Evolutionary conservation across 1,284 basidiomycete genomes (phyloP).

Genomic region (Melampsora occidentalis): DNA sequence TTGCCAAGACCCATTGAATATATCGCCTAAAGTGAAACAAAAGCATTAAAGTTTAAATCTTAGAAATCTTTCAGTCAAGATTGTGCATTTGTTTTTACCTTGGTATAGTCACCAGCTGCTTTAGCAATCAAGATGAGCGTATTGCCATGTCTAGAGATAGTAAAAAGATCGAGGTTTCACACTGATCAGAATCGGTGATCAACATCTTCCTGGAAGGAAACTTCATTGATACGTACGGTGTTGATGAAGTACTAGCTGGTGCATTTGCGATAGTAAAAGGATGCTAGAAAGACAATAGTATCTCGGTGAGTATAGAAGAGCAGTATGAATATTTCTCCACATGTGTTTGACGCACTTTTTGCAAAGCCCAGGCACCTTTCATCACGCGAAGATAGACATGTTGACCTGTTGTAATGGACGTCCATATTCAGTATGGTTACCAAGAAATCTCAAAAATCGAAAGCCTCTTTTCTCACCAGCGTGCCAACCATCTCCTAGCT

Average conservation of each 20-base stretch:
- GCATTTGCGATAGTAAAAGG: conserved; percentile 36
- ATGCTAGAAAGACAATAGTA: conserved; percentile 5
- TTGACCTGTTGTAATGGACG: conserved; percentile 1
- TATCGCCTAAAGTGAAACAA: not conserved
- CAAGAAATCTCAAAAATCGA: not conserved
- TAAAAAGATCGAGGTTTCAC: not conserved
- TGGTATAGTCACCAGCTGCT: conserved; percentile 22
- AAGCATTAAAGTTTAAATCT: not conserved
- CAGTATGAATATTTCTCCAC: not conserved
- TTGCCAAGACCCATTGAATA: not conserved
- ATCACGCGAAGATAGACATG: conserved; percentile 29
- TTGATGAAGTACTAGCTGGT: conserved; percentile 10
- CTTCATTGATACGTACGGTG: not conserved
- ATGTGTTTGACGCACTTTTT: conserved; percentile 14
- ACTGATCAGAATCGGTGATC: not conserved
- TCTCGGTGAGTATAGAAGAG: not conserved
- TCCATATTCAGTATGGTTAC: not conserved
- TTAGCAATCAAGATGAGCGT: conserved; percentile 12
- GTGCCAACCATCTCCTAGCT: conserved; percentile 25
- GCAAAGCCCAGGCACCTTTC: conserved; percentile 13
- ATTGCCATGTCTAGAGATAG: conserved; percentile 1
- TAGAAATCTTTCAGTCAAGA: not conserved
- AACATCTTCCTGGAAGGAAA: not conserved
- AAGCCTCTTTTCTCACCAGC: conserved; percentile 14
- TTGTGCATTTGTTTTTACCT: not conserved